A percentile compares a stretch with the other conserved stretches of the same genome.
Conservation (phyloP, 176 grass and related monocot species). For the Bolboschoenus planiculmis region DNA sequence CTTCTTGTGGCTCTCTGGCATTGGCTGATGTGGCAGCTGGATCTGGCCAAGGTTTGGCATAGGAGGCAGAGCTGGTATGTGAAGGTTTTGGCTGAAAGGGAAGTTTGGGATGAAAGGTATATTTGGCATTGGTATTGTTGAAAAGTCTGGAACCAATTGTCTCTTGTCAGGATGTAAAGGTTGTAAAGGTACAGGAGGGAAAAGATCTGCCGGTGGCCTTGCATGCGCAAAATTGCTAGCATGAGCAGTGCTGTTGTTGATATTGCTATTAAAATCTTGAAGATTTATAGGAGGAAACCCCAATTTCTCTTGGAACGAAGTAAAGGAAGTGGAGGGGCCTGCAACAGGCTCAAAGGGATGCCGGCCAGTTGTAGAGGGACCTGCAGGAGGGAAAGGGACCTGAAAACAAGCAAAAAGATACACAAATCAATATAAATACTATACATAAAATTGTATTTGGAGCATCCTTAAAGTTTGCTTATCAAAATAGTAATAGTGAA, state of each 20-base stretch:
- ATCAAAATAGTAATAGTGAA: background rate
- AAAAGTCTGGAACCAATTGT: slow-evolving; percentile 48
- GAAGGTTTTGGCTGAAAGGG: slow-evolving; percentile 57
- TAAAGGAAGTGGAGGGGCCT: slow-evolving; percentile 47
- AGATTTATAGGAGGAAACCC: slow-evolving; percentile 64
- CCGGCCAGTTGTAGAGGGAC: slow-evolving; percentile 56
- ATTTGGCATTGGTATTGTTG: slow-evolving; percentile 48
- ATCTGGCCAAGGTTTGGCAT: slow-evolving; percentile 51
- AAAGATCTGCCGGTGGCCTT: slow-evolving; percentile 59
- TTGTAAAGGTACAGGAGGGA: slow-evolving; percentile 50
- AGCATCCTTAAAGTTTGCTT: background rate
- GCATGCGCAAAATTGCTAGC: slow-evolving; percentile 50
- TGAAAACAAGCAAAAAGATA: slow-evolving; percentile 26
- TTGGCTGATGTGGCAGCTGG: slow-evolving; percentile 48
- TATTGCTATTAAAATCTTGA: slow-evolving; percentile 37
- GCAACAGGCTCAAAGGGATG: slow-evolving; percentile 35
- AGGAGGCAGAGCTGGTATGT: slow-evolving; percentile 58
- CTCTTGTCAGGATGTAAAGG: slow-evolving; percentile 38
- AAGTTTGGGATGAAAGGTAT: slow-evolving; percentile 69
- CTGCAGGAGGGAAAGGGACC: slow-evolving; percentile 39
- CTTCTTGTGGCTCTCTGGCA: slow-evolving; percentile 91
- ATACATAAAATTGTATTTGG: slow-evolving; percentile 6
- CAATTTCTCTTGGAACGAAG: slow-evolving; percentile 83
- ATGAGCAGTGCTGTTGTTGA: background rate
- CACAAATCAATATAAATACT: background rate